phyloP scores from a whole-genome alignment of 768 basidiomycete species.

The Coprinopsis strossmayeri region DNA sequence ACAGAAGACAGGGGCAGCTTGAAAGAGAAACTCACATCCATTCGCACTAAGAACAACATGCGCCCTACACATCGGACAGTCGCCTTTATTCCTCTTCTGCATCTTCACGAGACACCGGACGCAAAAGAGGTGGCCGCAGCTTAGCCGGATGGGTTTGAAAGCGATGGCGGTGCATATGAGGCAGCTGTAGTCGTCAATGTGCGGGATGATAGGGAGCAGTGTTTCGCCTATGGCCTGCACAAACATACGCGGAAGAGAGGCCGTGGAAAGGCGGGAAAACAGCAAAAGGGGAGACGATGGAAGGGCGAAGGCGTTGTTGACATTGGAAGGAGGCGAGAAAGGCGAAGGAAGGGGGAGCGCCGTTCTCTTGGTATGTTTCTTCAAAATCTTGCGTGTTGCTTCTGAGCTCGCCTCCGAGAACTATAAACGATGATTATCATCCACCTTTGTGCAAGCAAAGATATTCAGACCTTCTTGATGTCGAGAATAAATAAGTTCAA shows the following conservation, averaged over 20 bases:
- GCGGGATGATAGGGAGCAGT: constrained; percentile 74
- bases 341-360: constrained; percentile 57
- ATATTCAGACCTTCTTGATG: constrained; percentile 61
- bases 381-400: constrained; percentile 87
- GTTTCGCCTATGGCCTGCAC: constrained; percentile 80
- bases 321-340: constrained; percentile 12
- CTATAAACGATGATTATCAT: too few relatives aligned
- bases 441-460: too few relatives aligned
- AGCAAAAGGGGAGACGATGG: constrained; percentile 12
- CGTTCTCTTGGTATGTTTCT: constrained; percentile 91
- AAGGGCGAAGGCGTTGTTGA: constrained; percentile 12
- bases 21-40: constrained; percentile 45
- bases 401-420: constrained; percentile 83
- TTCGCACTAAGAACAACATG: constrained; percentile 73
- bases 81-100: constrained; percentile 69
- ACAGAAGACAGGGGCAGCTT: not conserved
- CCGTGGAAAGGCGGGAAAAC: constrained; percentile 13
- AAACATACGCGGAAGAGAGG: constrained; percentile 37
- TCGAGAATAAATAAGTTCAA: constrained; percentile 77
- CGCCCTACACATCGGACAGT: constrained; percentile 84
- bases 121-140: constrained; percentile 76
- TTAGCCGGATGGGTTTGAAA: constrained; percentile 84
- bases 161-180: constrained; percentile 86
- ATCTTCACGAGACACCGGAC: constrained; percentile 84
- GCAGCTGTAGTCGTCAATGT: constrained; percentile 80